These are phyloP conservation scores for Pyrenophora seminiperda DNA, from an alignment of 2,329 filamentous ascomycete genomes.

Conservation along the genomic window DNA sequence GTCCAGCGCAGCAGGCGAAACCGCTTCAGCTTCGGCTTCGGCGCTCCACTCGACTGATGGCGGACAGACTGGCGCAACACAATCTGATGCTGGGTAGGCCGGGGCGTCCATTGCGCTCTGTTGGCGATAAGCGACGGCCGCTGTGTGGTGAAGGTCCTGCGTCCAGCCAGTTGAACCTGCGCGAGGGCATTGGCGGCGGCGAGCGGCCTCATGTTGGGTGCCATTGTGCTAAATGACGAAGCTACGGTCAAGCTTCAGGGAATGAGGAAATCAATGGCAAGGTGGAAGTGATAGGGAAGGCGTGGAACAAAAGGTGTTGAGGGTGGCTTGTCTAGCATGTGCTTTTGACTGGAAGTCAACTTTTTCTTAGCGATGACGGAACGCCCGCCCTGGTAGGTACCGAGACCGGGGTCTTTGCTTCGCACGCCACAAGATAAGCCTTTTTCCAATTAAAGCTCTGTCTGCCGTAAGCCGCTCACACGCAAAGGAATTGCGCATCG, in stretches of 20 bases:
- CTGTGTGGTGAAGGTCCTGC: conserved; percentile 43
- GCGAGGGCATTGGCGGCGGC: conserved; percentile 37
- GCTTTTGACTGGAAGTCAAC: conserved; percentile 21
- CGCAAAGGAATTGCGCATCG: conserved; percentile 11
- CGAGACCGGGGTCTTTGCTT: conserved; percentile 13
- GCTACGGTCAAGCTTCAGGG: conserved; percentile 15
- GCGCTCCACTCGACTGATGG: conserved; percentile 39
- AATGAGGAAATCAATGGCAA: conserved; percentile 17
- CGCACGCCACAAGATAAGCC: conserved; percentile 20
- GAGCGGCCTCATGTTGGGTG: conserved; percentile 45
- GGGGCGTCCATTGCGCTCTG: conserved; percentile 43
- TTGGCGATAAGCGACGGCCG: conserved; percentile 43
- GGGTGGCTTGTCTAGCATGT: conserved; percentile 4
- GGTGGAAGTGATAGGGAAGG: conserved; percentile 6
- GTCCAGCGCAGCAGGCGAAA: conserved; percentile 77
- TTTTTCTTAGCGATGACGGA: conserved; percentile 41
- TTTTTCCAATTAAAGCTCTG: conserved; percentile 21
- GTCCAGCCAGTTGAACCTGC: conserved; percentile 43
- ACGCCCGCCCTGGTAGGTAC: conserved; percentile 16
- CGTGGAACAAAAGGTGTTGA: conserved; percentile 20
- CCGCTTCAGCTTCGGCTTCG: conserved; percentile 43
- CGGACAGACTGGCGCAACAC: conserved; percentile 45
- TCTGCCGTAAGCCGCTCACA: conserved; percentile 14
- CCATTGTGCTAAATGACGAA: conserved; percentile 38
- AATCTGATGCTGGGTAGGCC: conserved; percentile 42